Conservation (phyloP, 257 asterid genomes). For the Jacaranda mimosifolia region DNA sequence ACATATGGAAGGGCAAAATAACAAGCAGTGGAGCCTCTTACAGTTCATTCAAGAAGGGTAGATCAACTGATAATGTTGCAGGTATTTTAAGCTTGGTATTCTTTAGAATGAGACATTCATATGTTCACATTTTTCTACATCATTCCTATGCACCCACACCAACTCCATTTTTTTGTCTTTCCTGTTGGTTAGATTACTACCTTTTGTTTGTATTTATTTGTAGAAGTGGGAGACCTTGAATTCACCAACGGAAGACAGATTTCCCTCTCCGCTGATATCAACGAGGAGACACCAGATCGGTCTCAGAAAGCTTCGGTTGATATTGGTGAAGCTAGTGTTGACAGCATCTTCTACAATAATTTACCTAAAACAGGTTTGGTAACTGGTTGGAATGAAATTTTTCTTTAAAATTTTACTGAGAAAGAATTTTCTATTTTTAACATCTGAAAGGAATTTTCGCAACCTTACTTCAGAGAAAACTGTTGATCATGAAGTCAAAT, state of each 20-base stretch:
- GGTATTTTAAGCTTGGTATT: slow-evolving; percentile 49
- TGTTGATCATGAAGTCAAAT: slow-evolving; percentile 42
- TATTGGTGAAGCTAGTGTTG: slow-evolving; percentile 42
- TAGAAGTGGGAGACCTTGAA: slow-evolving; percentile 60
- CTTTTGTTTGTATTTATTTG: slow-evolving; percentile 28
- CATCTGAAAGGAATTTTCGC: slow-evolving; percentile 30
- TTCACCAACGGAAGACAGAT: slow-evolving; percentile 47
- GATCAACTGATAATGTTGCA: slow-evolving; percentile 63
- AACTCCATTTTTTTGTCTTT: neutral
- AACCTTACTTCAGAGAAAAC: slow-evolving; percentile 46
- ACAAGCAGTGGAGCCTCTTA: slow-evolving; percentile 74
- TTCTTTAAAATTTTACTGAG: slow-evolving; percentile 17
- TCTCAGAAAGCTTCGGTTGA: slow-evolving; percentile 45
- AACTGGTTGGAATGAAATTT: slow-evolving; percentile 36
- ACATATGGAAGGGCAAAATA: slow-evolving; percentile 77
- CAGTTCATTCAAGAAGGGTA: slow-evolving; percentile 61
- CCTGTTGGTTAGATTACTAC: neutral
- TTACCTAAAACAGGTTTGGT: slow-evolving; percentile 43
- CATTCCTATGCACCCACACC: neutral
- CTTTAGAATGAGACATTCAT: neutral
- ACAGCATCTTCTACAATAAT: slow-evolving; percentile 45
- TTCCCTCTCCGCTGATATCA: slow-evolving; percentile 44
- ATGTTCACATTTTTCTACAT: neutral
- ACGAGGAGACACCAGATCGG: slow-evolving; percentile 48
- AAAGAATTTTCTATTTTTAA: slow-evolving; percentile 18